Conservation (phyloP, 2,329 filamentous ascomycete species). For the Diaporthe humulicola region DNA sequence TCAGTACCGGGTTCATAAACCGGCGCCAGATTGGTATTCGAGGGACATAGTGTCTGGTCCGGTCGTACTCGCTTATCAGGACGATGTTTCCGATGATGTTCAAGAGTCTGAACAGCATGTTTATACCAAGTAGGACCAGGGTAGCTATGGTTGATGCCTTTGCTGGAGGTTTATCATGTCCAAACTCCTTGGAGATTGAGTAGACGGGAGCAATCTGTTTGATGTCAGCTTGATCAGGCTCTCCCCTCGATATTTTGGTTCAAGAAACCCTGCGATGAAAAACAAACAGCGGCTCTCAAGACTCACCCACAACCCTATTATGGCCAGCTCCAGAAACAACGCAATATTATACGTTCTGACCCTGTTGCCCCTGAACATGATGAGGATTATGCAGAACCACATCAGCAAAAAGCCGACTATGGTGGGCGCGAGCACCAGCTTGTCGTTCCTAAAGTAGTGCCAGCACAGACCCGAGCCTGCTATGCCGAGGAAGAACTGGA, state of each 20-base stretch:
- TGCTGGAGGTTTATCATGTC: background rate
- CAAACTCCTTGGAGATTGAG: conserved; percentile 42
- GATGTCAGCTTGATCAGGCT: background rate
- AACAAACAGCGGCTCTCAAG: conserved; percentile 46
- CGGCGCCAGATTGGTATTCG: conserved; percentile 44
- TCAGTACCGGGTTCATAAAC: conserved; percentile 46
- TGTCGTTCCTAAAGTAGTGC: conserved; percentile 48
- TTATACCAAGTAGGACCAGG: conserved; percentile 36
- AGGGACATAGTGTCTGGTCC: conserved; percentile 53
- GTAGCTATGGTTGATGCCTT: conserved; percentile 8
- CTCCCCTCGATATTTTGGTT: background rate
- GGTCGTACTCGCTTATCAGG: conserved; percentile 54
- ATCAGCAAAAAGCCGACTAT: conserved; percentile 56
- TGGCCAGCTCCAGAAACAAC: conserved; percentile 52
- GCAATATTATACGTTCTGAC: conserved; percentile 56
- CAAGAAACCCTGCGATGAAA: conserved; percentile 41
- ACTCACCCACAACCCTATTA: conserved; percentile 49
- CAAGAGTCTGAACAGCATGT: conserved; percentile 53
- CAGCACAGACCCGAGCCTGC: conserved; percentile 52
- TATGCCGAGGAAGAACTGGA: conserved; percentile 53
- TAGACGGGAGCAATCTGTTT: conserved; percentile 45
- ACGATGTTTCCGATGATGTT: conserved; percentile 55
- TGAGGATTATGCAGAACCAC: conserved; percentile 51
- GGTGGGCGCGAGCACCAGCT: conserved; percentile 51
- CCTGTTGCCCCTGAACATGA: conserved; percentile 50